Evolutionary conservation across 2,329 filamentous ascomycete species (phyloP).

Genomic region (Hirsutella thompsonii): DNA sequence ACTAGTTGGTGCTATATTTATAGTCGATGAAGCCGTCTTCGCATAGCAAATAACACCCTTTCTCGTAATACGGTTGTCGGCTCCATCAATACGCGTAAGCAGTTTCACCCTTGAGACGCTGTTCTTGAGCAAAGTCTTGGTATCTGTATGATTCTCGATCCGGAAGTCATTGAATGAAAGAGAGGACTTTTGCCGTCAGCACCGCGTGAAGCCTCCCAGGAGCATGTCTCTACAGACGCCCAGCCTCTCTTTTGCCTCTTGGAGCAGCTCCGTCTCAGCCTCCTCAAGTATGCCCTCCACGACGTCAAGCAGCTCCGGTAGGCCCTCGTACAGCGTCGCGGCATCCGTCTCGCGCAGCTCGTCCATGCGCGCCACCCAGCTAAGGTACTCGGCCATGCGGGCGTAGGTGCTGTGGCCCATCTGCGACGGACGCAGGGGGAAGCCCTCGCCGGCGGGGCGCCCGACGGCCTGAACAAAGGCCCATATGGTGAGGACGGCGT

Average conservation of each 20-base stretch:
- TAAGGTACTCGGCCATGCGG: conserved; percentile 30
- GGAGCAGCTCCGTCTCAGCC: conserved; percentile 52
- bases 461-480: conserved; percentile 73
- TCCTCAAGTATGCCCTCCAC: conserved; percentile 28
- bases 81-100: too few relatives aligned
- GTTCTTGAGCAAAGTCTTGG: too few relatives aligned
- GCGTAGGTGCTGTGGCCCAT: conserved; percentile 17
- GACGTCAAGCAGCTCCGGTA: conserved; percentile 31
- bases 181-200: too few relatives aligned
- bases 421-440: conserved; percentile 35
- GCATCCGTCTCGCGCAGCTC: conserved; percentile 57
- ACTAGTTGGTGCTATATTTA: too few relatives aligned
- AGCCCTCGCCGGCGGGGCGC: conserved; percentile 31
- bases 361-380: conserved; percentile 55
- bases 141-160: background rate
- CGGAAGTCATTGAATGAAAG: too few relatives aligned
- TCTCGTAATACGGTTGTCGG: too few relatives aligned
- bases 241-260: conserved; percentile 62
- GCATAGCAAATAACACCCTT: too few relatives aligned
- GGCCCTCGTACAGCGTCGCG: conserved; percentile 47
- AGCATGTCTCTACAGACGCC: conserved; percentile 40
- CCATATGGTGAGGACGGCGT: conserved; percentile 76
- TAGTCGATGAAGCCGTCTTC: too few relatives aligned
- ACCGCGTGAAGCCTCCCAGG: conserved; percentile 4
- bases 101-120: too few relatives aligned